These are phyloP conservation scores for Phytophthora pini DNA, from an alignment of 352 stramenopile species.

Conservation along the genomic window DNA sequence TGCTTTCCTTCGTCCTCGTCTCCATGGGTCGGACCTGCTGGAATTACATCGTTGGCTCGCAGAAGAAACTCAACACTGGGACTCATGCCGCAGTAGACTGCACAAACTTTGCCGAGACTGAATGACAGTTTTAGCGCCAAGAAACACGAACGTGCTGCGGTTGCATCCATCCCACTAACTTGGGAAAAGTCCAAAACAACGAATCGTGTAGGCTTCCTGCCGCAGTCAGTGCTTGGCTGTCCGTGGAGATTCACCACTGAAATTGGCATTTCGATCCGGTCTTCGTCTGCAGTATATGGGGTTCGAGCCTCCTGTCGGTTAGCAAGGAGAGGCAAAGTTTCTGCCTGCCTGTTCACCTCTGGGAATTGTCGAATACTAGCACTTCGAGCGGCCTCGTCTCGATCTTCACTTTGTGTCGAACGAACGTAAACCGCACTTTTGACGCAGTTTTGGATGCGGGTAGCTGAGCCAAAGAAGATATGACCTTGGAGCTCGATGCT, in stretches of 20 bases:
- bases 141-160: conserved; percentile 75
- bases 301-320: conserved; percentile 3
- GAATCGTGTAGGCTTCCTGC: conserved; percentile 55
- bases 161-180: conserved; percentile 84
- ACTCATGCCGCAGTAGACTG: conserved; percentile 74
- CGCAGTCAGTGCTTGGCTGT: conserved; percentile 35
- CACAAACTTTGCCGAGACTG: conserved; percentile 48
- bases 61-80: conserved; percentile 63
- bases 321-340: conserved; percentile 22
- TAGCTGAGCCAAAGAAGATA: conserved; percentile 82
- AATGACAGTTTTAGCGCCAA: conserved; percentile 72
- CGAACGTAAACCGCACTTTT: conserved; percentile 69
- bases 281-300: conserved; percentile 19
- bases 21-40: not conserved
- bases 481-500: conserved; percentile 75
- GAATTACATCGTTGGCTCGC: conserved; percentile 61
- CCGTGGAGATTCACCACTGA: conserved; percentile 57
- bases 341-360: conserved; percentile 1
- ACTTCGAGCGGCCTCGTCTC: not conserved
- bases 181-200: conserved; percentile 81
- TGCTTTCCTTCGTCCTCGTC: conserved; percentile 7
- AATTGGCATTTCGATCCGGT: conserved; percentile 13
- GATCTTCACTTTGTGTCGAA: not conserved
- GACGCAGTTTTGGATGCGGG: conserved; percentile 70
- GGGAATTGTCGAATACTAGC: not conserved